A percentile compares a stretch with the other conserved stretches of the same genome.
These are phyloP conservation scores for Suillus clintonianus DNA, from an alignment of 768 basidiomycete genomes.

Conservation along the genomic window DNA sequence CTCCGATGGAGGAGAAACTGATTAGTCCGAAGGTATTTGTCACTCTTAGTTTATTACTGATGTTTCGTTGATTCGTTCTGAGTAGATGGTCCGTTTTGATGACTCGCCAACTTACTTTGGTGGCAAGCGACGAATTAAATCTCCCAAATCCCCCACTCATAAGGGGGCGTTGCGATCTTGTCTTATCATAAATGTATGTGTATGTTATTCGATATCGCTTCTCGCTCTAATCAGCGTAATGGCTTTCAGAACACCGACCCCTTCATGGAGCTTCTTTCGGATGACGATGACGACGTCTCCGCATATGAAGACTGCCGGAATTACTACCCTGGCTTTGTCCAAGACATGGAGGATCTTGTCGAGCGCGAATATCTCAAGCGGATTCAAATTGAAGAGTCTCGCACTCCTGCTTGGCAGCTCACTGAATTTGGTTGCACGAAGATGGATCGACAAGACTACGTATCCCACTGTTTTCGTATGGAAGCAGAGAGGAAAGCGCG, in stretches of 20 bases:
- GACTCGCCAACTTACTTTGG: slow-evolving; percentile 26
- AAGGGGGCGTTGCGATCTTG: slow-evolving; percentile 28
- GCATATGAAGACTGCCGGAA: slow-evolving; percentile 32
- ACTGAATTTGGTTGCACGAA: slow-evolving; percentile 27
- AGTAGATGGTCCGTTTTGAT: slow-evolving; percentile 28
- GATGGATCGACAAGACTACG: slow-evolving; percentile 28
- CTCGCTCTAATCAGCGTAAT: slow-evolving; percentile 3
- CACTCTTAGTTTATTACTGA: background rate
- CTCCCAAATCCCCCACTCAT: slow-evolving; percentile 10
- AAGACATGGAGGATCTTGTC: slow-evolving; percentile 21
- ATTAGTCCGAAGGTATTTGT: slow-evolving; percentile 18
- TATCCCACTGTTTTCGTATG: slow-evolving; percentile 23
- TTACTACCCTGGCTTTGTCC: slow-evolving; percentile 16
- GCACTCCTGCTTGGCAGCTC: slow-evolving; percentile 28
- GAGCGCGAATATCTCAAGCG: slow-evolving; percentile 11
- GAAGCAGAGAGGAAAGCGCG: slow-evolving; percentile 29
- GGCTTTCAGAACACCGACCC: slow-evolving; percentile 15
- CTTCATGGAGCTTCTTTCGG: background rate
- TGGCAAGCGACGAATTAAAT: slow-evolving; percentile 18
- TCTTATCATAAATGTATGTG: slow-evolving; percentile 26
- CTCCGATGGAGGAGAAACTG: slow-evolving; percentile 11
- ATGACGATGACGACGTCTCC: slow-evolving; percentile 20
- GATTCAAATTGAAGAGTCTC: slow-evolving; percentile 9
- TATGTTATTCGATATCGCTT: background rate
- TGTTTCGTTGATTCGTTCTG: background rate